Evolutionary conservation across 2,329 filamentous ascomycete species (phyloP), one percentile per base, ranked within the genome.

Genomic region (Massarina eburnea): DNA sequence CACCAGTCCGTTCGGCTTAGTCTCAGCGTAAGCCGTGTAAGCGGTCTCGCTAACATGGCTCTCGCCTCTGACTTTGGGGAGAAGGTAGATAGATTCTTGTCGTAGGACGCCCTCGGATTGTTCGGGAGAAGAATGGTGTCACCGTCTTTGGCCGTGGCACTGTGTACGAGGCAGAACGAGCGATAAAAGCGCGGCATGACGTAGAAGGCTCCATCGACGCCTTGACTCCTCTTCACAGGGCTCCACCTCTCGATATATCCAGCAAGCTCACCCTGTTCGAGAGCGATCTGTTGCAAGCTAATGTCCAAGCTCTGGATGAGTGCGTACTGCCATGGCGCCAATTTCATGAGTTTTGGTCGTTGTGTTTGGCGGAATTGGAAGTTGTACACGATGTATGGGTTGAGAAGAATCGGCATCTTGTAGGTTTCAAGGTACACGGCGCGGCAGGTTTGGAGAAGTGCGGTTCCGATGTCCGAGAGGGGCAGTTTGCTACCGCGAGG

Each of bases 251-350:
- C 15, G 10, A 54, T 12, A 32, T 44, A 48, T 1, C 39, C 26
- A 10, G 15, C 10, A 6, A 54, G 35, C 9, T 37, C 18, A 26
- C 32, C 32, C 14, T 38, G 17, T 27, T 57, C 54, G 1, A 56
- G 41, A 12, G 32, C 29, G 2, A 33, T 24, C 20, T 54, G 51
- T 30, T 45, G 38, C 7, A 57, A 36, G 26, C 45, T 46, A 19
- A 51, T 49, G 9, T 51, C 52, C 4, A 57, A 20, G 12, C 38
- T 22, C 20, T 51, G 45, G 21, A 57, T 48, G 1, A 55, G 39
- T 17, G 47, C 54, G 21, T 51, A 51, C 44, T 57, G 54, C 52
- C 54, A 55, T 2, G 47, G 51, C 15, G 46, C 44, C 4, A 54
- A 33, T 5, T 12, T 18, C 3, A 17, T 5, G 6, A 55, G 30